Conservation (phyloP, 441 rosid species). For the Isatis lusitanica region DNA sequence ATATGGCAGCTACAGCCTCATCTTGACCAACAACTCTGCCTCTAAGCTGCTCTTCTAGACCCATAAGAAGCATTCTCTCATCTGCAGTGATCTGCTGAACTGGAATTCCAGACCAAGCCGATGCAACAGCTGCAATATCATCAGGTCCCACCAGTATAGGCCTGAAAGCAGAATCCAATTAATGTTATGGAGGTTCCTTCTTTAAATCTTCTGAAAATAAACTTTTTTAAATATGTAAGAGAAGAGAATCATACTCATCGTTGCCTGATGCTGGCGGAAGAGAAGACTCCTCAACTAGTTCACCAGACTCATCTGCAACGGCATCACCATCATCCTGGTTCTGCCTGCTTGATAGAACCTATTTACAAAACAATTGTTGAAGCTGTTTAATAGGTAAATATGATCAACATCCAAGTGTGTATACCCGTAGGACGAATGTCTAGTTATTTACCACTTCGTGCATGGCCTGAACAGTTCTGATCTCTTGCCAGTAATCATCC, state of each 20-base stretch:
- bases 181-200: constrained; percentile 20
- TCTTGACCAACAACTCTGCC: constrained; percentile 75
- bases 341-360: constrained; percentile 67
- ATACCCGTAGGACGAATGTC: constrained; percentile 12
- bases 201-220: neutral
- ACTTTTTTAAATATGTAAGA: constrained; percentile 3
- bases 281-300: constrained; percentile 53
- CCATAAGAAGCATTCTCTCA: constrained; percentile 60
- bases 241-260: constrained; percentile 59
- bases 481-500: constrained; percentile 96
- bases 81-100: constrained; percentile 78
- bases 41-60: constrained; percentile 67
- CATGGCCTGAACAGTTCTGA: constrained; percentile 91
- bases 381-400: constrained; percentile 20
- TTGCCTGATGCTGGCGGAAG: constrained; percentile 50
- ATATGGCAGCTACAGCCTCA: constrained; percentile 69
- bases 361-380: constrained; percentile 28
- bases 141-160: constrained; percentile 73
- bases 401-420: constrained; percentile 26
- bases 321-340: constrained; percentile 49
- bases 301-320: constrained; percentile 44
- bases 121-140: constrained; percentile 74
- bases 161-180: constrained; percentile 47
- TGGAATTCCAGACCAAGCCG: constrained; percentile 80
- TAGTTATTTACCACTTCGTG: constrained; percentile 77